These are phyloP conservation scores for Fusarium austroafricanum DNA, from an alignment of 2,329 filamentous ascomycete genomes.

Conservation along the genomic window DNA sequence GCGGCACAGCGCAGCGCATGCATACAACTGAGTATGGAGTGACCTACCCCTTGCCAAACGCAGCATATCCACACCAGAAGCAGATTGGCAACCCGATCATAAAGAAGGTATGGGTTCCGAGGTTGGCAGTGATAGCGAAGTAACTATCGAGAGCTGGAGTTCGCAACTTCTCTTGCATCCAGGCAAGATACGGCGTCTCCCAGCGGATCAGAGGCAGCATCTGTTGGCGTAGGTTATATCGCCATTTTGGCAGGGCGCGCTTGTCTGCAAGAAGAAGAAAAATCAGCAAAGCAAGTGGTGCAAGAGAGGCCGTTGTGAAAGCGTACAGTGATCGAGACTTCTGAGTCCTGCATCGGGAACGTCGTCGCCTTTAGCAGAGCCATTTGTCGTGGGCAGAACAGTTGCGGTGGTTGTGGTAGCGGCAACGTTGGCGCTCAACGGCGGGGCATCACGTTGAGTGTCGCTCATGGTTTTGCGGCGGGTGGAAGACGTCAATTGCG, in stretches of 20 bases:
- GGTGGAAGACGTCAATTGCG: conserved; percentile 40
- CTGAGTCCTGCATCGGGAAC: conserved; percentile 78
- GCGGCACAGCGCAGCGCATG: conserved; percentile 22
- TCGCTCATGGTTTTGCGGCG: conserved; percentile 48
- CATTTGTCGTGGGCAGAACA: conserved; percentile 18
- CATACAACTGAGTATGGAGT: conserved; percentile 3
- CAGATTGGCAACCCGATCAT: conserved; percentile 94
- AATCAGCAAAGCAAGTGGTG: conserved; percentile 23
- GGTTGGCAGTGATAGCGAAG: conserved; percentile 95
- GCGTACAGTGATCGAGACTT: conserved; percentile 80
- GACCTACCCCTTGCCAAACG: conserved; percentile 85
- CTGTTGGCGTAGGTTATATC: conserved; percentile 83
- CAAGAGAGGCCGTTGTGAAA: background rate
- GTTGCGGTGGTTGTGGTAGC: conserved; percentile 30
- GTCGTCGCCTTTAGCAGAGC: conserved; percentile 40
- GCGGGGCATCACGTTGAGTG: conserved; percentile 50
- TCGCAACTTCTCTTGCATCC: conserved; percentile 82
- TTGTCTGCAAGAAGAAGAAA: conserved; percentile 69
- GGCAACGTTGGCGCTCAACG: conserved; percentile 26
- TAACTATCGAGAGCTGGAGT: conserved; percentile 91
- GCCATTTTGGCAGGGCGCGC: conserved; percentile 85
- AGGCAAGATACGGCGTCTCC: conserved; percentile 95
- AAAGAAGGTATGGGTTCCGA: conserved; percentile 98
- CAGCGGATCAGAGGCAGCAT: conserved; percentile 89
- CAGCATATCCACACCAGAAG: conserved; percentile 94